Conservation (phyloP, 2,329 filamentous ascomycete genomes). For the Fusarium palustre region DNA sequence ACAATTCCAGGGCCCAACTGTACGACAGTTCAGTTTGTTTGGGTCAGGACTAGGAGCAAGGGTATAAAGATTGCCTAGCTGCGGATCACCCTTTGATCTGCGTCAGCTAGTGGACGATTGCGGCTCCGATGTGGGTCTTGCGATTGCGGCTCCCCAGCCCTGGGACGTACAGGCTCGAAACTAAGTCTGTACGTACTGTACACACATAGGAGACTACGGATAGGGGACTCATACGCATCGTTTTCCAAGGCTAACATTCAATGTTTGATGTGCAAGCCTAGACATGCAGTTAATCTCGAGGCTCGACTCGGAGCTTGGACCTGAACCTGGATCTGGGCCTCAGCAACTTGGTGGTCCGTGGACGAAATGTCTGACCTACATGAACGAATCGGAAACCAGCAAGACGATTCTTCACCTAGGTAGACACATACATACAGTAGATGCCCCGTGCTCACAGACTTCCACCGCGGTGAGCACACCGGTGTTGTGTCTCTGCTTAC, state of each 20-base stretch:
- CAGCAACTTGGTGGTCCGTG: background rate
- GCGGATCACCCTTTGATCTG: constrained; percentile 46
- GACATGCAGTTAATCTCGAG: constrained; percentile 7
- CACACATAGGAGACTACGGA: background rate
- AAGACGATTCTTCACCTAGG: background rate
- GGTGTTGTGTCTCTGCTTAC: constrained; percentile 2
- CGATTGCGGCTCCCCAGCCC: constrained; percentile 43
- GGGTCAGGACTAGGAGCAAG: constrained; percentile 3
- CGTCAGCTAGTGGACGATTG: constrained; percentile 39
- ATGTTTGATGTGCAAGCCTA: constrained; percentile 30
- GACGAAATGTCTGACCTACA: constrained; percentile 21
- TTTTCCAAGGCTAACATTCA: constrained; percentile 15
- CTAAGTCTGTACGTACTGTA: constrained; percentile 14
- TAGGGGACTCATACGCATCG: no score
- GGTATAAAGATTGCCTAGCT: constrained; percentile 23
- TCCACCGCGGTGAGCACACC: constrained; percentile 34
- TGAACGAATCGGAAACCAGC: constrained; percentile 24
- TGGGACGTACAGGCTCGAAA: constrained; percentile 31
- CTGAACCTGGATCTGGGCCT: background rate
- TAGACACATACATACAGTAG: background rate
- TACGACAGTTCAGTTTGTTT: background rate
- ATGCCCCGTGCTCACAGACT: background rate
- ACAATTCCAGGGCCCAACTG: constrained; percentile 34
- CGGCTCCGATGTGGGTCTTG: constrained; percentile 46
- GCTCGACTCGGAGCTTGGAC: constrained; percentile 14